Percentiles rank a stretch among this genome's conserved stretches.
Conservation (phyloP, 2,329 filamentous ascomycete species). For the Setomelanomma holmii region DNA sequence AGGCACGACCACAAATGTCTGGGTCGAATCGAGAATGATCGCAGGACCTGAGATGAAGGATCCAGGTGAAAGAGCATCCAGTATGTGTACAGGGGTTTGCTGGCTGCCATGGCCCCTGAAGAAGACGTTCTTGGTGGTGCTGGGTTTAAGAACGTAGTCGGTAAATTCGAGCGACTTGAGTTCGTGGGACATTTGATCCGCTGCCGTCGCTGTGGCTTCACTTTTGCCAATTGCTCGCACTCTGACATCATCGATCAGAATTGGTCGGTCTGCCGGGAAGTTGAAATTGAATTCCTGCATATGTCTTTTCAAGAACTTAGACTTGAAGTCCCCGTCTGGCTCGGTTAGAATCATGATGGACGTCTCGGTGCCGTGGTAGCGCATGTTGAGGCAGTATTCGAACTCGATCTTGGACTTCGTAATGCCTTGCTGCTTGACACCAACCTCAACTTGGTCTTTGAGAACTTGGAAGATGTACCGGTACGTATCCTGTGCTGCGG, state of each 20-base stretch:
- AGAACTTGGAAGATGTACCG: not conserved
- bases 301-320: slow-evolving; percentile 81
- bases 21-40: slow-evolving; percentile 81
- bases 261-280: too few relatives aligned
- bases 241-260: too few relatives aligned
- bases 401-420: slow-evolving; percentile 71
- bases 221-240: too few relatives aligned
- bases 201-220: too few relatives aligned
- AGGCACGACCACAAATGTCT: slow-evolving; percentile 87
- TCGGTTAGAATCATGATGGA: slow-evolving; percentile 84
- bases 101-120: too few relatives aligned
- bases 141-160: too few relatives aligned
- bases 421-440: slow-evolving; percentile 67
- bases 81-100: not conserved
- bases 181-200: too few relatives aligned
- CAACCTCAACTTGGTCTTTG: not conserved
- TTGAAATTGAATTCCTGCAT: slow-evolving; percentile 75
- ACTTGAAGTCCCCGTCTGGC: slow-evolving; percentile 77
- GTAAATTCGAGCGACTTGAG: too few relatives aligned
- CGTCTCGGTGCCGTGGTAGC: slow-evolving; percentile 85
- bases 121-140: too few relatives aligned
- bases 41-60: slow-evolving; percentile 60
- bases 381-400: slow-evolving; percentile 90
- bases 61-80: not conserved
- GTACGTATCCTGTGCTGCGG: not conserved